Percentiles rank a stretch among this genome's conserved stretches.
phyloP scores from a whole-genome alignment of 495 filamentous ascomycete genomes.

The Penicillium macrosclerotiorum region DNA sequence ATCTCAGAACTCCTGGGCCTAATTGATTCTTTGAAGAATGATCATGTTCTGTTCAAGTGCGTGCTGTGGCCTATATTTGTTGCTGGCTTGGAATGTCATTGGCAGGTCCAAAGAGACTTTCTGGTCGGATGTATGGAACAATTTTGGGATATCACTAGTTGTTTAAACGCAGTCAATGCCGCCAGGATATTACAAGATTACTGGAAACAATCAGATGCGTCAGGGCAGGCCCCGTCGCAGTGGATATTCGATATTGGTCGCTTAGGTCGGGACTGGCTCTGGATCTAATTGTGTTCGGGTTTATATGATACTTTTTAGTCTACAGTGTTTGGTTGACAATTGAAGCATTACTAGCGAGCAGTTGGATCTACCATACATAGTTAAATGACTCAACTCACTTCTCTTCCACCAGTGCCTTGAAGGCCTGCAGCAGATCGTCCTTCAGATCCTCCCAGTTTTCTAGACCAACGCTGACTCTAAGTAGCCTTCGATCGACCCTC shows the following conservation, averaged over 20 bases:
- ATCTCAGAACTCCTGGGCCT: conserved; percentile 41
- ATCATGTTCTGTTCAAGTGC: conserved; percentile 51
- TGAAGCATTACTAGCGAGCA: no score
- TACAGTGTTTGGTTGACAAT: no score
- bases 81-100: conserved; percentile 47
- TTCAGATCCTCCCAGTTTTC: conserved; percentile 78
- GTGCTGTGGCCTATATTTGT: conserved; percentile 59
- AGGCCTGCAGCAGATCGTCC: conserved; percentile 66
- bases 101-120: conserved; percentile 26
- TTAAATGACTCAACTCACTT: no score
- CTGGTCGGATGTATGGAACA: conserved; percentile 27
- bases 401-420: conserved; percentile 27
- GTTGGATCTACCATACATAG: neutral
- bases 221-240: conserved; percentile 7
- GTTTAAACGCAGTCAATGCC: conserved; percentile 40
- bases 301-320: neutral
- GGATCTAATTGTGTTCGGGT: conserved; percentile 24
- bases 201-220: conserved; percentile 22
- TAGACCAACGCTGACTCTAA: conserved; percentile 76
- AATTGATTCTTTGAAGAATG: conserved; percentile 42
- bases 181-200: conserved; percentile 26
- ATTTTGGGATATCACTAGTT: conserved; percentile 38
- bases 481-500: conserved; percentile 61
- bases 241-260: conserved; percentile 42
- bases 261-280: conserved; percentile 39